A percentile compares a stretch with the other conserved stretches of the same genome.
Evolutionary conservation across 257 asterid genomes (phyloP).

Genomic region (Verbascum thapsus): DNA sequence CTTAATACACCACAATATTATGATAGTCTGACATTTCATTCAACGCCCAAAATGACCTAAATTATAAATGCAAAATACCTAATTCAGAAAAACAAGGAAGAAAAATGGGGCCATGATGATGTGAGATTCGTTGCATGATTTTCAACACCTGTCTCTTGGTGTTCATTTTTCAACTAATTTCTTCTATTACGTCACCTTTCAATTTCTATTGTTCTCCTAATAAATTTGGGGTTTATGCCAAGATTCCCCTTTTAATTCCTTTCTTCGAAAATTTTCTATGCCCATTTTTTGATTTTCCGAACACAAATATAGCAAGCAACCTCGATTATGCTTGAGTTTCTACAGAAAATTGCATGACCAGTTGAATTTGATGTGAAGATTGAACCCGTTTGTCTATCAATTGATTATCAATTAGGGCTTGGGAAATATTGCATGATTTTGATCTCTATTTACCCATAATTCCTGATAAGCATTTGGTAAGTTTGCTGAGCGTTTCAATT

Average conservation of each 20-base stretch:
- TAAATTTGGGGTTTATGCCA: constrained; percentile 24
- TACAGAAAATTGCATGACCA: background rate
- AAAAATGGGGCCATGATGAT: constrained; percentile 9
- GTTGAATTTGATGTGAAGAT: constrained; percentile 8
- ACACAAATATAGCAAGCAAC: constrained; percentile 7
- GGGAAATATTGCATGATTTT: constrained; percentile 18
- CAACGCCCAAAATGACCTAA: too few species aligned
- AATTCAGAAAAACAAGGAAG: constrained; percentile 12
- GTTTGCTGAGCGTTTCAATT: background rate
- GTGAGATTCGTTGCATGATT: constrained; percentile 8
- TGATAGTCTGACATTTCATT: too few species aligned
- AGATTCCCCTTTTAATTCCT: constrained; percentile 26
- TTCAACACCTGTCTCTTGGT: constrained; percentile 26
- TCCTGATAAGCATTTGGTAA: constrained; percentile 14
- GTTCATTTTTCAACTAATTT: constrained; percentile 16
- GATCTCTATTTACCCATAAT: constrained; percentile 12
- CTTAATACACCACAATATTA: too few species aligned
- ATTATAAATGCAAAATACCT: too few species aligned
- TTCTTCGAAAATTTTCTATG: background rate
- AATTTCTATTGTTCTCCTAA: background rate
- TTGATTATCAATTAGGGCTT: constrained; percentile 27
- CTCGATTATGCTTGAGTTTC: background rate
- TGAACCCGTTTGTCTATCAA: background rate
- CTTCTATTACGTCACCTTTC: background rate
- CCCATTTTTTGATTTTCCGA: constrained; percentile 11